Percentiles rank a stretch among this genome's conserved stretches.
Evolutionary conservation across 805 yeast species (phyloP).

Genomic region (Millerozyma acaciae): DNA sequence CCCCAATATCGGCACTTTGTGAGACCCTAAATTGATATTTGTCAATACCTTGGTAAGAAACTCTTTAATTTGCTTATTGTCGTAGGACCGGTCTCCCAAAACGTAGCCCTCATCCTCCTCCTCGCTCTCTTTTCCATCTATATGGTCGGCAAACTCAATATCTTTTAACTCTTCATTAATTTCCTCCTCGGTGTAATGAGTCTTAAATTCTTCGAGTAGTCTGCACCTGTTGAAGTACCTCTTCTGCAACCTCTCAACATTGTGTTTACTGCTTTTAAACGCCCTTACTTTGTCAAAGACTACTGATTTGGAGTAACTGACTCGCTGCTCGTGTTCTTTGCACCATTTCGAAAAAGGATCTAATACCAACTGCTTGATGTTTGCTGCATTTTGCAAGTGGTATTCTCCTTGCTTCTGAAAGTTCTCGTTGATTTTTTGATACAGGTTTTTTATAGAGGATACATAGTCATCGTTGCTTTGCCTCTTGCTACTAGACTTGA

Average conservation of each 20-base stretch:
- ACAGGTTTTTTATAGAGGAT: conserved; percentile 60
- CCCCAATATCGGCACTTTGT: conserved; percentile 67
- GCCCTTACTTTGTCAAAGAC: conserved; percentile 48
- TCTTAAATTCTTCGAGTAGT: conserved; percentile 60
- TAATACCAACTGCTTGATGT: conserved; percentile 56
- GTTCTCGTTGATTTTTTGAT: conserved; percentile 50
- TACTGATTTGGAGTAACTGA: conserved; percentile 55
- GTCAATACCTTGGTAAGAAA: conserved; percentile 32
- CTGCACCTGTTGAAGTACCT: conserved; percentile 77
- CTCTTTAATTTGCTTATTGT: conserved; percentile 25
- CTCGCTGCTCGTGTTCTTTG: conserved; percentile 62
- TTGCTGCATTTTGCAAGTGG: conserved; percentile 59
- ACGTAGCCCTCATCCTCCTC: conserved; percentile 16
- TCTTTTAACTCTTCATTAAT: conserved; percentile 26
- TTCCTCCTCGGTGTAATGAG: conserved; percentile 45
- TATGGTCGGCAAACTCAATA: conserved; percentile 12
- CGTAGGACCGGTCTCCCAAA: conserved; percentile 31
- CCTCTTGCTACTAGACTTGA: conserved; percentile 40
- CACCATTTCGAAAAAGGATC: conserved; percentile 76
- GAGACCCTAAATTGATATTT: conserved; percentile 48
- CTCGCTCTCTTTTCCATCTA: conserved; percentile 20
- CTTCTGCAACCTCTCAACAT: conserved; percentile 57
- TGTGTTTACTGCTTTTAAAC: conserved; percentile 44
- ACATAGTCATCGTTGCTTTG: conserved; percentile 53
- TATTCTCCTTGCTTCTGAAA: conserved; percentile 55